These are phyloP conservation scores for Lentithecium fluviatile DNA, from an alignment of 495 filamentous ascomycete species.

Conservation along the genomic window DNA sequence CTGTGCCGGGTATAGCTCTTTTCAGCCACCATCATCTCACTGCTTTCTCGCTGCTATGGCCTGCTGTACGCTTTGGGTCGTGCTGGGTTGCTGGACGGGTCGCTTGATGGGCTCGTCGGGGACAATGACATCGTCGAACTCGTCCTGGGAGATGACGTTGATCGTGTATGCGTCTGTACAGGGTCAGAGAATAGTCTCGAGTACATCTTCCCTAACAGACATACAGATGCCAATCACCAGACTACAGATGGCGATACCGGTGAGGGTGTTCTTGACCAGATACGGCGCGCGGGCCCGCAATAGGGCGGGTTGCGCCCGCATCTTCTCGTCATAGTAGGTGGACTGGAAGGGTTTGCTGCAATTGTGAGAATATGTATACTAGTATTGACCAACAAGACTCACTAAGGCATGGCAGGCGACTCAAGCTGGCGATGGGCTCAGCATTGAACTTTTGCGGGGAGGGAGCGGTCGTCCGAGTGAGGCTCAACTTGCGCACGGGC, in stretches of 20 bases:
- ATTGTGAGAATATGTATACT: background rate
- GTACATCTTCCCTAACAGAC: background rate
- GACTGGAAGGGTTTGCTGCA: constrained; percentile 63
- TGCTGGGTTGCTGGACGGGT: constrained; percentile 6
- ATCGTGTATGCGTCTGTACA: constrained; percentile 81
- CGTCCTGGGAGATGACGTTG: constrained; percentile 85
- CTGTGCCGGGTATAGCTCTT: background rate
- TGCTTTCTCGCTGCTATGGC: constrained; percentile 22
- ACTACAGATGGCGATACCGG: constrained; percentile 65
- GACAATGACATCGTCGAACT: constrained; percentile 87
- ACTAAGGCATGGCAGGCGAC: constrained; percentile 32
- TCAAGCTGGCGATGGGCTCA: background rate
- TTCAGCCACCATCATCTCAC: background rate
- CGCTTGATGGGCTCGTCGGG: constrained; percentile 32
- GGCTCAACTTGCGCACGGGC: constrained; percentile 17
- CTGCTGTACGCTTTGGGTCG: constrained; percentile 15
- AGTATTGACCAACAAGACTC: background rate
- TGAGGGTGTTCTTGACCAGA: constrained; percentile 80
- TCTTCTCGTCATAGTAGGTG: constrained; percentile 85
- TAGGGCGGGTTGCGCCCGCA: constrained; percentile 76
- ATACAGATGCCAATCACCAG: constrained; percentile 75
- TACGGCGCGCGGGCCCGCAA: constrained; percentile 88
- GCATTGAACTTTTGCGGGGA: constrained; percentile 3
- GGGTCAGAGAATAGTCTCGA: background rate
- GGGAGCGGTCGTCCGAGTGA: constrained; percentile 5